A percentile compares a stretch with the other conserved stretches of the same genome.
Conservation (phyloP, 371 early-diverging fungal species). For the Rhizopus sp. region DNA sequence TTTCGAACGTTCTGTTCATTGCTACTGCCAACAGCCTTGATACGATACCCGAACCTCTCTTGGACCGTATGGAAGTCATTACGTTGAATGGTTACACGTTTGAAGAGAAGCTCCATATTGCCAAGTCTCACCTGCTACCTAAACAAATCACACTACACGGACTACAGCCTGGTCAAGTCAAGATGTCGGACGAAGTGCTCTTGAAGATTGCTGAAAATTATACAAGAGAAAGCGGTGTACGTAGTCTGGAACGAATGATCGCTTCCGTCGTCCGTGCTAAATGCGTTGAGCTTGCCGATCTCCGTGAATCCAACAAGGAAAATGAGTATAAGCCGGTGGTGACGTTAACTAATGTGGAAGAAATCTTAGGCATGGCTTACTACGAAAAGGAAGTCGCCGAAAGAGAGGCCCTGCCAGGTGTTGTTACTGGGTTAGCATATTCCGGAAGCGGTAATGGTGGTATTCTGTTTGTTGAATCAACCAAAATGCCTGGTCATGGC, state of each 20-base stretch:
- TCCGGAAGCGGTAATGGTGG: conserved; percentile 78
- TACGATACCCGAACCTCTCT: conserved; percentile 77
- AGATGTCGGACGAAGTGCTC: conserved; percentile 54
- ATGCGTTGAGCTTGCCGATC: conserved; percentile 69
- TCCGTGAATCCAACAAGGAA: conserved; percentile 29
- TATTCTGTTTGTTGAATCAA: conserved; percentile 81
- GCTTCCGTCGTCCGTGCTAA: conserved; percentile 73
- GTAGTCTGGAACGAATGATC: conserved; percentile 74
- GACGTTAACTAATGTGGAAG: conserved; percentile 43
- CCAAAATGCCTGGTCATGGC: conserved; percentile 77
- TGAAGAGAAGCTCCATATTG: conserved; percentile 74
- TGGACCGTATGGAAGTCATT: conserved; percentile 90
- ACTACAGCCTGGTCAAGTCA: conserved; percentile 47
- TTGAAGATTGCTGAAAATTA: conserved; percentile 70
- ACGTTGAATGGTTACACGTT: conserved; percentile 83
- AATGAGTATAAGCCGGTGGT: conserved; percentile 15
- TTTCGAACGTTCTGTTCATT: conserved; percentile 84
- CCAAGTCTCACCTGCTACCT: conserved; percentile 56
- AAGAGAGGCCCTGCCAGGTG: conserved; percentile 68
- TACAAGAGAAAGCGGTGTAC: conserved; percentile 86
- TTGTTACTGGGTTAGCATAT: conserved; percentile 85
- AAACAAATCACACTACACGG: conserved; percentile 78
- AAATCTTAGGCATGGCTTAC: conserved; percentile 61
- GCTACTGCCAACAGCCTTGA: conserved; percentile 85
- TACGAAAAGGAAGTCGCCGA: conserved; percentile 71